Conservation (phyloP, 768 basidiomycete genomes). For the Phallus indusiatus region DNA sequence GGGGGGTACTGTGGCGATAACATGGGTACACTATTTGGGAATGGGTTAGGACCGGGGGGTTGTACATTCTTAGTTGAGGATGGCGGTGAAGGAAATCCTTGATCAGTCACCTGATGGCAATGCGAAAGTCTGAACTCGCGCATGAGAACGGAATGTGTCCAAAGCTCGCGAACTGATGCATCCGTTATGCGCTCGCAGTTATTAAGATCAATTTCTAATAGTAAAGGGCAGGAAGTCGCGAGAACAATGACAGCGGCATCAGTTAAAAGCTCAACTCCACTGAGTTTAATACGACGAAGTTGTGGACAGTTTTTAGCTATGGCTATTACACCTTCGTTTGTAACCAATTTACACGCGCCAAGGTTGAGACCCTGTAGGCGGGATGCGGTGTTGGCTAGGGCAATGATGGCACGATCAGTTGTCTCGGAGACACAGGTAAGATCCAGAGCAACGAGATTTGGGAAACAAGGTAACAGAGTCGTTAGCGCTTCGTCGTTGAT, state of each 20-base stretch:
- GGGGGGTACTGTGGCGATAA: conserved; percentile 45
- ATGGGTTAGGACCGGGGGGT: conserved; percentile 28
- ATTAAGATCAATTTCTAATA: conserved; percentile 92
- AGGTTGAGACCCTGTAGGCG: conserved; percentile 90
- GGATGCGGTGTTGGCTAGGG: conserved; percentile 58
- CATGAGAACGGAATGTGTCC: conserved; percentile 72
- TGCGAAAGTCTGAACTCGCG: conserved; percentile 85
- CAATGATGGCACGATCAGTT: conserved; percentile 61
- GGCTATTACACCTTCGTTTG: conserved; percentile 67
- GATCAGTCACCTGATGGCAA: conserved; percentile 69
- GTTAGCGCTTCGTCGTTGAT: conserved; percentile 57
- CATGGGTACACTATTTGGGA: conserved; percentile 23
- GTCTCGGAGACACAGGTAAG: conserved; percentile 63
- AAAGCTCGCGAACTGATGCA: conserved; percentile 69
- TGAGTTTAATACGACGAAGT: conserved; percentile 85
- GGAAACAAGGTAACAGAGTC: conserved; percentile 55
- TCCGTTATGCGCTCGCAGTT: conserved; percentile 74
- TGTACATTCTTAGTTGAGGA: conserved; percentile 27
- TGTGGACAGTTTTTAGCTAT: conserved; percentile 67
- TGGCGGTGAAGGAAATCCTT: conserved; percentile 81
- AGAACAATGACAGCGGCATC: conserved; percentile 69
- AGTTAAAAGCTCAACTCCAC: conserved; percentile 64
- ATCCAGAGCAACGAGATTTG: conserved; percentile 81
- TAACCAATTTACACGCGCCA: conserved; percentile 69
- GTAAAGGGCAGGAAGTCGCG: conserved; percentile 67